Evolutionary conservation across 2,329 filamentous ascomycete species (phyloP).

Genomic region (Aspergillus sp.): DNA sequence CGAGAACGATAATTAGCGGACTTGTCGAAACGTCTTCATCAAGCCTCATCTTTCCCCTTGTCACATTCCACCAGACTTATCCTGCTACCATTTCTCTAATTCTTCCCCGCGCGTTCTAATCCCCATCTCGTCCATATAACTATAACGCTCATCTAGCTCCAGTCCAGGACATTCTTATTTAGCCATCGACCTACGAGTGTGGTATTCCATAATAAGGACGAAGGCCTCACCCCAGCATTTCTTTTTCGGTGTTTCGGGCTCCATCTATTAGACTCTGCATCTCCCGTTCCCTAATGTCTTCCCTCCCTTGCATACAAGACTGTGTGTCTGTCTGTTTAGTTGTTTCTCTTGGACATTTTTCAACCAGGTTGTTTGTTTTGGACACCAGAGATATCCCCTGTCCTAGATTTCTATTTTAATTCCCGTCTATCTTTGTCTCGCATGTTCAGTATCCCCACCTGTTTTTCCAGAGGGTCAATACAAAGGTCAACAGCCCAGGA

Average conservation of each 20-base stretch:
- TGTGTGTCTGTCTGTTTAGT: neutral
- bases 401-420: constrained; percentile 2
- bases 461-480: neutral
- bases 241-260: neutral
- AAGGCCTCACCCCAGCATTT: neutral
- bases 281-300: neutral
- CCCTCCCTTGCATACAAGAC: neutral
- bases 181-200: neutral
- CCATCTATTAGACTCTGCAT: neutral
- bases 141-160: neutral
- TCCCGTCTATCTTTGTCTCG: neutral
- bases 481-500: no score
- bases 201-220: neutral
- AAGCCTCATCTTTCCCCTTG: neutral
- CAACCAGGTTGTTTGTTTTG: neutral
- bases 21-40: neutral
- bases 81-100: neutral
- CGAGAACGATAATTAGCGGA: constrained; percentile 10
- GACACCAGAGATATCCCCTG: constrained; percentile 1
- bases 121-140: neutral
- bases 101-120: neutral
- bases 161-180: neutral
- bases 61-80: neutral
- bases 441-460: neutral
- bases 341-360: neutral